Evolutionary conservation across 2,329 filamentous ascomycete species (phyloP), one percentile per base, ranked within the genome.

Genomic region (Fusarium siculi): DNA sequence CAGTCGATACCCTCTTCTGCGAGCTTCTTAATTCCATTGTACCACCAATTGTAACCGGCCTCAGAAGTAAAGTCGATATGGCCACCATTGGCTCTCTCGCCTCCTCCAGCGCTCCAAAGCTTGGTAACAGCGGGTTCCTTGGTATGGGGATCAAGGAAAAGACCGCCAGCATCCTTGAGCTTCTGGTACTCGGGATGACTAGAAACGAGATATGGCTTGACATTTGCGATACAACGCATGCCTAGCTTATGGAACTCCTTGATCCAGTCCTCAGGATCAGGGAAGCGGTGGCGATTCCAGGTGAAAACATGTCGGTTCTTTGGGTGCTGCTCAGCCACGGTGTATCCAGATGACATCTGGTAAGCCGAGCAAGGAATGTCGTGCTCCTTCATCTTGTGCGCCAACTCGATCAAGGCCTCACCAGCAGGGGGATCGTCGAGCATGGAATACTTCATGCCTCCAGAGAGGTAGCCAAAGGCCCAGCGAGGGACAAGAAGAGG

Each of bases 271-370:
- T 90, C 86, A 0, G 92, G 92, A 59, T 93, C 87, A 0, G 92
- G 91, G 77, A 94, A 94, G 0, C 92, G 87, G 76, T 93, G 88
- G 9, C 82, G 81, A 74, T 94, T 94, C 92, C 92, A 94, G 0
- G 90, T 82, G 40, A 81, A 92, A 7, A 93, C 91, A 67, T 92
- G 93, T 63, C 92, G 84, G 0, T 91, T 92, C 80, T 93, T 93
- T 4, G 92, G 92, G 62, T 89, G 87, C 0, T 83, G 85, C 74
- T 92, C 90, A 2, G 91, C 87, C 7, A 94, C 88, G 0, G 91
- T 93, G 78, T 93, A 93, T 0, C 92, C 92, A 1, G 90, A 92
- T 30, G 88, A 91, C 91, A 93, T 91, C 77, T 93, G 91, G 78
- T 92, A 91, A 0, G 89, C 91, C 0, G 91, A 93, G 75, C 91